Evolutionary conservation across 495 filamentous ascomycete genomes (phyloP), one percentile per base, ranked within the genome.

Genomic region (Talaromyces adpressus): DNA sequence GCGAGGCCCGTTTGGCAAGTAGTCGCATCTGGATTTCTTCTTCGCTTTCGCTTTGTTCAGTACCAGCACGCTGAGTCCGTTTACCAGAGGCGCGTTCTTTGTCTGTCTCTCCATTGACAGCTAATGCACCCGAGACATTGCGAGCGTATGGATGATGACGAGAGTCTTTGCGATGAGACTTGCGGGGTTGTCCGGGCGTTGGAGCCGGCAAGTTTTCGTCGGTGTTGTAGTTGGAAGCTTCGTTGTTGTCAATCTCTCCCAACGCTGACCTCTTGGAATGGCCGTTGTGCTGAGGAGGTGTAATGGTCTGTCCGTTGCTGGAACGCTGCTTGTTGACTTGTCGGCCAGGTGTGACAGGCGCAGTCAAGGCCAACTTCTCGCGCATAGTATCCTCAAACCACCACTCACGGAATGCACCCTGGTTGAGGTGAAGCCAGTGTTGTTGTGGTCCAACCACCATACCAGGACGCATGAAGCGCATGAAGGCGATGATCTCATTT

Each of bases 381-480:
- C 82, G 91, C 70, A 96, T 82, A 32, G 85, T 84, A 76, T 98
- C 94, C 72, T 97, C 93, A 59, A 90, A 86, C 92, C 92, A 99
- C 94, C 94, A 99, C 70, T 98, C 91, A 12, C 94, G 87, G 86
- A 99, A 99, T 22, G 88, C 84, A 12, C 89, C 89, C 77, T 99
- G 94, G 79, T 99, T 97, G 62, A 98, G 86, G 71, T 98, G 94
- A 18, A 99, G 82, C 94, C 94, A 99, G 73, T 99, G 94, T 74
- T 99, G 94, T 70, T 99, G 94, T n/a, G 94, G 94, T 1, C 94
- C 94, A 34, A 99, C 94, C 2, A 99, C 94, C 94, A 99, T 99
- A 22, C 94, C 94, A 0, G 94, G 94, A 36, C 94, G 87, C 94
- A 98, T 99, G 77, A 99, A 99, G 64, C 94, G 87, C 94, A 99